These are phyloP conservation scores for Fraxinus latifolia DNA, from an alignment of 305 asterid species.

Conservation along the genomic window DNA sequence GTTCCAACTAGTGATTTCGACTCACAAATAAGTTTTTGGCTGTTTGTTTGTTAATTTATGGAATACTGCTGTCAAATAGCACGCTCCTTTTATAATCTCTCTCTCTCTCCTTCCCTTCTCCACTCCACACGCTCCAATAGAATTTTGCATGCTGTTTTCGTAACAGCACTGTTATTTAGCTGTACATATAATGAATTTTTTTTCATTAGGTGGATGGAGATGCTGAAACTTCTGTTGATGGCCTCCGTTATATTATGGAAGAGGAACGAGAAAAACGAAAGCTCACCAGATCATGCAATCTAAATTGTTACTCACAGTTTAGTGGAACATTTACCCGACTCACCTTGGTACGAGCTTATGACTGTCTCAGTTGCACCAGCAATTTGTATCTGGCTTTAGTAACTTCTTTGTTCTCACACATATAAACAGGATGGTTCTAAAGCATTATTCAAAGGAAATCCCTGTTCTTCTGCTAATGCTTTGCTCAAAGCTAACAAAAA, in stretches of 20 bases:
- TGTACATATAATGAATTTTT: constrained; percentile 9
- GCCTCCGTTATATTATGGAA: constrained; percentile 67
- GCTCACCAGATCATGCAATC: constrained; percentile 47
- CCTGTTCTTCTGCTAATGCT: constrained; percentile 60
- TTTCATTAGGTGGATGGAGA: constrained; percentile 61
- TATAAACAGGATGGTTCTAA: constrained; percentile 88
- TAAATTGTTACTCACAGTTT: constrained; percentile 67
- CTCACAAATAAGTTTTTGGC: not conserved
- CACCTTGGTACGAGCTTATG: constrained; percentile 57
- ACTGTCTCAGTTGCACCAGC: constrained; percentile 16
- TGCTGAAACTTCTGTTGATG: constrained; percentile 42
- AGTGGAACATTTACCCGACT: constrained; percentile 83
- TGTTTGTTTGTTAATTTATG: not conserved
- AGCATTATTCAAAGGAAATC: constrained; percentile 79
- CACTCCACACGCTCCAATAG: not conserved
- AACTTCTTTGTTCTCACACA: not conserved
- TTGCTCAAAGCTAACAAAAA: constrained; percentile 61
- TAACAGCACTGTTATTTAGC: not conserved
- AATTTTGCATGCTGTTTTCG: not conserved
- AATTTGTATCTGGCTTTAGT: constrained; percentile 5
- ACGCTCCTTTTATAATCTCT: not conserved
- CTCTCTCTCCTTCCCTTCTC: not conserved
- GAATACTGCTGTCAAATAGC: not conserved
- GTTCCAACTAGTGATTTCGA: not conserved
- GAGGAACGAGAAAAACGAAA: constrained; percentile 71